Percentiles rank a stretch among this genome's conserved stretches.
phyloP scores from a whole-genome alignment of 306 rosid genomes.

The Macrotyloma uniflorum region DNA sequence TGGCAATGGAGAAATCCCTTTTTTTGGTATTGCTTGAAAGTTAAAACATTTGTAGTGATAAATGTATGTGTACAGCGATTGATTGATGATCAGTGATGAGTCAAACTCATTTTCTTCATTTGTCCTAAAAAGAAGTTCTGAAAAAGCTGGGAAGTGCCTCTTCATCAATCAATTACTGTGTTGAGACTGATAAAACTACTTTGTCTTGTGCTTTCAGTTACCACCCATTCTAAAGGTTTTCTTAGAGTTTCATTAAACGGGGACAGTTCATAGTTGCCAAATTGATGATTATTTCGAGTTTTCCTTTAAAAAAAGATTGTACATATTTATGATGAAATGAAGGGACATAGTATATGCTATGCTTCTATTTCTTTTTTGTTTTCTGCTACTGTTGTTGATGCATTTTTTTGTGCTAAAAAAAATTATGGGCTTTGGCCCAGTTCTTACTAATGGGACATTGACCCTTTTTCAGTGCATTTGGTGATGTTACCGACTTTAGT shows the following conservation, averaged over 20 bases:
- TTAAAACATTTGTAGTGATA: neutral
- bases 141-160: neutral
- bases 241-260: neutral
- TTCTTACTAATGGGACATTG: neutral
- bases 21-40: neutral
- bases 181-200: neutral
- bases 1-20: neutral
- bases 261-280: neutral
- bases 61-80: neutral
- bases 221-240: neutral
- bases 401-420: neutral
- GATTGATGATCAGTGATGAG: neutral
- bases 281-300: no score
- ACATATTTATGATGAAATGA: no score
- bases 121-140: neutral
- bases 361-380: no score
- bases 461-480: neutral
- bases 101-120: neutral
- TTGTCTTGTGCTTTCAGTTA: neutral
- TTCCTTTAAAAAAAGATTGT: no score
- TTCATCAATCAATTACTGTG: neutral
- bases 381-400: no score
- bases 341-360: no score
- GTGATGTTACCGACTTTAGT: no score
- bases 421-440: neutral